A percentile compares a stretch with the other conserved stretches of the same genome.
These are phyloP conservation scores for Dactylellina haptotyla DNA, from an alignment of 2,329 filamentous ascomycete genomes.

Conservation along the genomic window DNA sequence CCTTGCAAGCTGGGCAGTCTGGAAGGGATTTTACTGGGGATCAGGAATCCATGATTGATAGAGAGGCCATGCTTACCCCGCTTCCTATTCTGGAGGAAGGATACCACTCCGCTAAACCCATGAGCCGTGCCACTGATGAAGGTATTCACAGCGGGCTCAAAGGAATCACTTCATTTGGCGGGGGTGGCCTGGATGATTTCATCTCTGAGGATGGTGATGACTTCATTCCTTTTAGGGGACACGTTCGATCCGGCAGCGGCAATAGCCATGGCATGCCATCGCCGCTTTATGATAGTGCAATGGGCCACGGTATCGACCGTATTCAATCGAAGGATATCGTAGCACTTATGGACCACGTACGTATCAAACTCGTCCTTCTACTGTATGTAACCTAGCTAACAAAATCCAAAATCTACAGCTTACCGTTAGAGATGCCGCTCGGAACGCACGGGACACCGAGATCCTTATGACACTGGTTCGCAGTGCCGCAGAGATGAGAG, in stretches of 20 bases:
- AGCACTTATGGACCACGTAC: slow-evolving; percentile 92
- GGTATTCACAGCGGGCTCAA: slow-evolving; percentile 41
- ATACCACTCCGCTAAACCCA: slow-evolving; percentile 75
- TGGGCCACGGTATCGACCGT: slow-evolving; percentile 84
- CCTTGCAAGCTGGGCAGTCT: slow-evolving; percentile 45
- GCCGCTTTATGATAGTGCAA: slow-evolving; percentile 88
- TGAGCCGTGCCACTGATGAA: slow-evolving; percentile 35
- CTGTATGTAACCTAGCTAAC: slow-evolving; percentile 8
- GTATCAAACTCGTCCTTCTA: slow-evolving; percentile 59
- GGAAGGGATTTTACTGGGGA: slow-evolving; percentile 57
- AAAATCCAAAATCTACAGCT: slow-evolving; percentile 66
- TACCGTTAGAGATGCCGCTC: slow-evolving; percentile 94
- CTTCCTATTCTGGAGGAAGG: slow-evolving; percentile 73
- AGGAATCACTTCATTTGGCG: slow-evolving; percentile 42
- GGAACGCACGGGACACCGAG: slow-evolving; percentile 94
- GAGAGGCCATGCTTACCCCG: slow-evolving; percentile 46
- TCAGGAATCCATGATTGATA: slow-evolving; percentile 38
- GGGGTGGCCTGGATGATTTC: slow-evolving; percentile 68
- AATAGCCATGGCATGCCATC: slow-evolving; percentile 92
- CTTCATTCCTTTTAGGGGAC: slow-evolving; percentile 63
- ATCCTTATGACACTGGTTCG: slow-evolving; percentile 93
- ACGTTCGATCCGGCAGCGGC: slow-evolving; percentile 70
- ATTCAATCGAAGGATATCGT: slow-evolving; percentile 98
- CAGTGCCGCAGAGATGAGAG: slow-evolving; percentile 95
- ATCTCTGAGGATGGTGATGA: slow-evolving; percentile 67